Conservation (phyloP, 2,329 filamentous ascomycete genomes). For the Aspergillus alliaceus region DNA sequence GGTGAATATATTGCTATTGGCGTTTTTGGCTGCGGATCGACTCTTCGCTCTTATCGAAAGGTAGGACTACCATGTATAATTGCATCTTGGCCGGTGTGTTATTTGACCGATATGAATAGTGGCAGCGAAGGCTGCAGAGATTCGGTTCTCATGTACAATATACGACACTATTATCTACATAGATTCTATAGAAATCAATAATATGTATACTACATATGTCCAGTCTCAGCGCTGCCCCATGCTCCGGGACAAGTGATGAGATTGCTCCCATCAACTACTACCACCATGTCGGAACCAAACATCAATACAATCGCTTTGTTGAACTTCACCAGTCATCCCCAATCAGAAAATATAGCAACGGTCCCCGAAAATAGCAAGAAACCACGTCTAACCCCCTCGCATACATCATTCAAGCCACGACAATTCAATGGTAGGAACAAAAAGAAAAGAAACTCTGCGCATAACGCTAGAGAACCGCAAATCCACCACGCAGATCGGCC, state of each 20-base stretch:
- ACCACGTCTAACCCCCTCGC: background rate
- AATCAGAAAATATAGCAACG: background rate
- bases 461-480: background rate
- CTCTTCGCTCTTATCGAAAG: constrained; percentile 3
- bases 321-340: background rate
- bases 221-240: too few relatives aligned
- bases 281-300: background rate
- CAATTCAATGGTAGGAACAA: background rate
- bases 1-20: constrained; percentile 11
- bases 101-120: background rate
- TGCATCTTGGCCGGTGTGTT: constrained; percentile 2
- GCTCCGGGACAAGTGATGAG: too few relatives aligned
- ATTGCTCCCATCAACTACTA: background rate
- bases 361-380: background rate
- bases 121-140: background rate
- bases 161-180: constrained; percentile 6
- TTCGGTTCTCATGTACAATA: constrained; percentile 10
- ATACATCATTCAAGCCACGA: background rate
- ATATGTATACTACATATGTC: background rate
- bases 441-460: too few relatives aligned
- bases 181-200: background rate
- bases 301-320: background rate
- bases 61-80: background rate
- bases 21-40: constrained; percentile 4
- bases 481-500: background rate